These are phyloP conservation scores for Astrothelium subdiscretum DNA, from an alignment of 495 filamentous ascomycete species.

Conservation along the genomic window DNA sequence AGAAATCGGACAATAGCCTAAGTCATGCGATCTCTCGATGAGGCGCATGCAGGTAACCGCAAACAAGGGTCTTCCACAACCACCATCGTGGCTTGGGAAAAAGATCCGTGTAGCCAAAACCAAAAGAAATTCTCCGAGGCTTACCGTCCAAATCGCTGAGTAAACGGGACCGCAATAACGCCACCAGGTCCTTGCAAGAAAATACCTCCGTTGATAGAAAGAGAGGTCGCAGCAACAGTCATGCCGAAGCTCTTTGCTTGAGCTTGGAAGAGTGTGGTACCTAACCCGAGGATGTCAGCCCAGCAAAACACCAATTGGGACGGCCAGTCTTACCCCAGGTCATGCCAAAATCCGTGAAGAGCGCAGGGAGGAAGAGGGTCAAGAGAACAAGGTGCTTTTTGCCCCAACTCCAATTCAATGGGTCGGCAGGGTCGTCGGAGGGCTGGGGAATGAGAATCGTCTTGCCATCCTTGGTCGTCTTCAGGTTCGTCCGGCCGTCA, in stretches of 20 bases:
- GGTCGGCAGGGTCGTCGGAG: conserved; percentile 16
- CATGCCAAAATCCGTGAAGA: conserved; percentile 32
- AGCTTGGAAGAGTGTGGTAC: conserved; percentile 32
- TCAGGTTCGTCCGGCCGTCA: neutral
- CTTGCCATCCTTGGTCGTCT: conserved; percentile 16
- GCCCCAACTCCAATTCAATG: conserved; percentile 18
- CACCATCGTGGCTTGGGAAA: too few species aligned
- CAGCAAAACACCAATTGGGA: neutral
- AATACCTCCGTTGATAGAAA: conserved; percentile 39
- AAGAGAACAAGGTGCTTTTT: conserved; percentile 19
- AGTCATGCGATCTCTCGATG: neutral
- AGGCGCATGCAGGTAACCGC: neutral
- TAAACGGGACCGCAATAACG: conserved; percentile 38
- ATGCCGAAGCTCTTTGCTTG: conserved; percentile 39
- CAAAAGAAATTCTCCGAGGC: conserved; percentile 3
- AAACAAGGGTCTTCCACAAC: neutral
- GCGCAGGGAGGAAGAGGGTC: conserved; percentile 9
- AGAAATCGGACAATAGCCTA: neutral
- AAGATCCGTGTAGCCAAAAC: too few species aligned
- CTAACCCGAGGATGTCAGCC: neutral
- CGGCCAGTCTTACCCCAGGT: conserved; percentile 31
- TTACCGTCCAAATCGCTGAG: conserved; percentile 38
- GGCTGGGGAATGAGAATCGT: conserved; percentile 20
- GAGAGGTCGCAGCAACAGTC: conserved; percentile 29
- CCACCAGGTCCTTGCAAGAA: conserved; percentile 43